Base-by-base conservation (phyloP, 345 rosid genomes). In the Stellera chamaejasme region DNA sequence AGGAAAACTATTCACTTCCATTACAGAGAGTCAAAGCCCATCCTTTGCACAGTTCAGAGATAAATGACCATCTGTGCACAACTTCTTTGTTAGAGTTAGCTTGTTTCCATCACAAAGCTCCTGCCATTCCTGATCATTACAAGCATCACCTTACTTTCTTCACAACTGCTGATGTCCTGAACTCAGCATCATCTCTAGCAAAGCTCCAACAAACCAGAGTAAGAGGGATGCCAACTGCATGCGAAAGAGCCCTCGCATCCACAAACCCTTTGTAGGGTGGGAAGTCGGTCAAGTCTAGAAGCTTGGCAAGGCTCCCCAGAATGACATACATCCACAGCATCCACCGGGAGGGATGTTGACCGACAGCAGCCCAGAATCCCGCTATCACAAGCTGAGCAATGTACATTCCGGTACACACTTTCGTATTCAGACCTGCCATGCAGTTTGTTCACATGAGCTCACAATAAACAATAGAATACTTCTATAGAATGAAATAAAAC, bases 121-220 rank as follows among this genome's bases (percentile, higher is more conserved):
- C 23, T 19, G 23, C 23, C 23, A 19, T 19, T 19, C 13, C 14
- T 52, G 54, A 51, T 50, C 15, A 27, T 60, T 50, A 25, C 62
- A 62, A 65, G 59, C 10, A 36, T 74, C 75, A 82, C 58, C 72
- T 79, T 2, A 56, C 48, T 61, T 83, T 88, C 77, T 80, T 87
- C 39, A 76, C 66, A 48, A 68, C 74, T 65, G 75, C 64, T 12
- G 79, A 53, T 56, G 96, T 81, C 56, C 79, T 60, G 64, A 79
- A 79, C 65, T 76, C 83, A 1, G 90, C 90, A 45, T 88, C 94
- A 41, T 88, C 94, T 52, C 84, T 73, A 52, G 73, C 71, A 64
- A 88, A 88, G 67, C 94, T 82, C 96, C 96, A 88, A 82, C 86
- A 81, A 25, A 85, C 61, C 56, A 77, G 83, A 6, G 87, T 65